These are phyloP conservation scores for Posidonia oceanica DNA, from an alignment of 116 monocot genomes.

Conservation along the genomic window DNA sequence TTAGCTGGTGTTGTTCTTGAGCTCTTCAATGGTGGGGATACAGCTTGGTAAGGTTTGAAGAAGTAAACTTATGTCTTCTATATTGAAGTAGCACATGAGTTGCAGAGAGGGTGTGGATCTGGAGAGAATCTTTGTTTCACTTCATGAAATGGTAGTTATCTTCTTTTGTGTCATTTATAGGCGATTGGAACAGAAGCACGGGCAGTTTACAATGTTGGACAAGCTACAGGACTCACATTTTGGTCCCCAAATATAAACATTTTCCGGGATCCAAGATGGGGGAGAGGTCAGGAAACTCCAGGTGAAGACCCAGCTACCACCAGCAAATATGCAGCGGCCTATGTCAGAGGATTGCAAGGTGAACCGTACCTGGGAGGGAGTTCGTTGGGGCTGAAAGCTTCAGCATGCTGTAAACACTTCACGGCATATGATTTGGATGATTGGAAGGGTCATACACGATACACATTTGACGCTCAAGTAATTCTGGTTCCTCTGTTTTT, in stretches of 20 bases:
- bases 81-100: neutral
- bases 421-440: conserved; percentile 86
- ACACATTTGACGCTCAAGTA: conserved; percentile 58
- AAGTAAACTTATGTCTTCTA: too few species aligned
- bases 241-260: conserved; percentile 93
- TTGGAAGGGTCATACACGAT: conserved; percentile 50
- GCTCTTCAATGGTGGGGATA: too few species aligned
- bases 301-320: conserved; percentile 69
- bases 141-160: neutral
- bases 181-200: conserved; percentile 67
- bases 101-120: neutral
- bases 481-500: neutral
- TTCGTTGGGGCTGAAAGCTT: conserved; percentile 27
- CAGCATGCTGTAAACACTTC: conserved; percentile 92
- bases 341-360: conserved; percentile 79
- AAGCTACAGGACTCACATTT: conserved; percentile 71
- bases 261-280: conserved; percentile 91
- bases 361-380: conserved; percentile 32
- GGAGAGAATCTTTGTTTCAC: neutral
- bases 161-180: conserved; percentile 13
- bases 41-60: too few species aligned
- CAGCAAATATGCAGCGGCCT: conserved; percentile 58
- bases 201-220: conserved; percentile 74
- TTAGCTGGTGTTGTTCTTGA: too few species aligned
- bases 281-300: conserved; percentile 91